Evolutionary conservation across 192 early-diverging fungal species (phyloP).

Genomic region (Piromyces finnis): DNA sequence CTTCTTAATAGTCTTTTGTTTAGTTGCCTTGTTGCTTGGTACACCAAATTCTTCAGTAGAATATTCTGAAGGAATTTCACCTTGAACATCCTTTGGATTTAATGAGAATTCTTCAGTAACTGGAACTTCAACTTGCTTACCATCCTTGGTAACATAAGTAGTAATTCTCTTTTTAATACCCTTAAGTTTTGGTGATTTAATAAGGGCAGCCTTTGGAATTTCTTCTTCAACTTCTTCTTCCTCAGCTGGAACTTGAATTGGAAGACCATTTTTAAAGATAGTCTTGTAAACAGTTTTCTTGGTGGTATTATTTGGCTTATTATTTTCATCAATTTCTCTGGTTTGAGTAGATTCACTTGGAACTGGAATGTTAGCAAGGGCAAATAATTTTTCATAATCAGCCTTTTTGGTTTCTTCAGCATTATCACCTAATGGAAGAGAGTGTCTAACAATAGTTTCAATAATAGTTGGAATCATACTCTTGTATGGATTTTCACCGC

Average conservation of each 20-base stretch:
- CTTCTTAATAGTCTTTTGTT: neutral
- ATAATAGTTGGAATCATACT: neutral
- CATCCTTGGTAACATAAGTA: neutral
- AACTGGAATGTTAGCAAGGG: too few relatives aligned
- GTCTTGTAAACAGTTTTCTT: neutral
- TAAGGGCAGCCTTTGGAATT: neutral
- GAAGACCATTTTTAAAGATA: neutral
- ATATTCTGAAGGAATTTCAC: neutral
- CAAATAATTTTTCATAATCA: neutral
- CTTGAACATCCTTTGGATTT: neutral
- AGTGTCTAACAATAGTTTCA: neutral
- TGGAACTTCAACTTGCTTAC: neutral
- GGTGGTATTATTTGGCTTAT: neutral
- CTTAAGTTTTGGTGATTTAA: neutral
- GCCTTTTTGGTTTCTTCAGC: neutral
- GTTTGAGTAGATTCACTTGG: too few relatives aligned
- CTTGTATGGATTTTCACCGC: neutral
- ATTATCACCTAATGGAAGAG: neutral
- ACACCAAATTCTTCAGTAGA: neutral
- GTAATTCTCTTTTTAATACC: neutral
- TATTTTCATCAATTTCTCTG: neutral
- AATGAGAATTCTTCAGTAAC: neutral
- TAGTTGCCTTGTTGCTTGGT: neutral
- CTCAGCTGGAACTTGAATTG: neutral
- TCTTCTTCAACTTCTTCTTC: neutral